Percentiles rank a stretch among this genome's conserved stretches.
These are phyloP conservation scores for Canavalia gladiata DNA, from an alignment of 306 rosid species.

Conservation along the genomic window DNA sequence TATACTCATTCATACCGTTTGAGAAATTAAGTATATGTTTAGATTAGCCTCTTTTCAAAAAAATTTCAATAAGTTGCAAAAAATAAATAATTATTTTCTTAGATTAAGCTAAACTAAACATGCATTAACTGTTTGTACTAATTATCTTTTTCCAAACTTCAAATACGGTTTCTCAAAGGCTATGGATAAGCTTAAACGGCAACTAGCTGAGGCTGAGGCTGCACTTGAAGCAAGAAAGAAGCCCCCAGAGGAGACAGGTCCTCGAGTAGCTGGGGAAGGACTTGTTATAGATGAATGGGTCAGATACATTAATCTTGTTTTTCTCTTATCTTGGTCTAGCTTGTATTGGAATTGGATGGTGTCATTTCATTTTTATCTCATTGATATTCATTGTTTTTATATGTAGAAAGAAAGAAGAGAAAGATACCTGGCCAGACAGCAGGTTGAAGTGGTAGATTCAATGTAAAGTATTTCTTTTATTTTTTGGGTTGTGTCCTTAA, in stretches of 20 bases:
- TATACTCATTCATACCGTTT: not conserved
- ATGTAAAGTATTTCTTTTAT: slow-evolving; percentile 54
- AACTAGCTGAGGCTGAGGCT: slow-evolving; percentile 86
- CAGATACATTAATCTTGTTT: slow-evolving; percentile 40
- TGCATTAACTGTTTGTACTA: not conserved
- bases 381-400: not conserved
- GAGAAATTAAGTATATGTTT: not conserved
- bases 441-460: slow-evolving; percentile 75
- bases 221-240: slow-evolving; percentile 73
- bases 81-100: too few relatives aligned
- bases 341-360: slow-evolving; percentile 5
- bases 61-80: too few relatives aligned
- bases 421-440: slow-evolving; percentile 87
- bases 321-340: slow-evolving; percentile 6
- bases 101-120: too few relatives aligned
- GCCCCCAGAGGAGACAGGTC: slow-evolving; percentile 75
- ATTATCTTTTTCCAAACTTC: not conserved
- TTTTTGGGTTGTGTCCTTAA: slow-evolving; percentile 28
- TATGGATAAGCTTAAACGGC: slow-evolving; percentile 75
- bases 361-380: slow-evolving; percentile 20
- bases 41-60: too few relatives aligned
- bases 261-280: slow-evolving; percentile 79
- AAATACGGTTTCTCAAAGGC: slow-evolving; percentile 59
- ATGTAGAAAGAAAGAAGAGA: slow-evolving; percentile 90
- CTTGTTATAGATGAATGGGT: slow-evolving; percentile 96